These are phyloP conservation scores for Trichoderma pleuroti DNA, from an alignment of 2,329 filamentous ascomycete genomes.

Conservation along the genomic window DNA sequence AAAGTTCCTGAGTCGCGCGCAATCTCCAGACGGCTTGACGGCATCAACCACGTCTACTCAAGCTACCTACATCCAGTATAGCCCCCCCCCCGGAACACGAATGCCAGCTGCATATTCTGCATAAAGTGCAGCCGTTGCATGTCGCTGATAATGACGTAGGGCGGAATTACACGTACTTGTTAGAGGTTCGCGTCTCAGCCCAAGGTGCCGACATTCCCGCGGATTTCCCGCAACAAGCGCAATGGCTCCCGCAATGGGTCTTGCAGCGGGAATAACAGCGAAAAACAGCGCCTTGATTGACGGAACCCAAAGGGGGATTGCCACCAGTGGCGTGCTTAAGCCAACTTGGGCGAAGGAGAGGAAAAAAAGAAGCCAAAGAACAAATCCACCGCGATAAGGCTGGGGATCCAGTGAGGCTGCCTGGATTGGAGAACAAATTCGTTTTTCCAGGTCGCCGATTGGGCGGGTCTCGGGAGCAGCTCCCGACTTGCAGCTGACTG, in stretches of 20 bases:
- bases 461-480: background rate
- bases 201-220: background rate
- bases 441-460: background rate
- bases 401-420: background rate
- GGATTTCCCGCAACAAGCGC: background rate
- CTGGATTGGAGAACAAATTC: background rate
- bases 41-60: background rate
- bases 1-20: background rate
- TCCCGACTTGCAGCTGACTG: background rate
- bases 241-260: background rate
- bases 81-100: background rate
- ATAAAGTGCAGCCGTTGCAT: background rate
- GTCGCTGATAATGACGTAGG: background rate
- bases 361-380: background rate
- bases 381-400: background rate
- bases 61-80: background rate
- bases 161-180: background rate
- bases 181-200: background rate
- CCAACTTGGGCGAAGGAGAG: background rate
- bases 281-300: background rate
- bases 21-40: background rate
- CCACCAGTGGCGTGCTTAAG: background rate
- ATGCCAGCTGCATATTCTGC: background rate
- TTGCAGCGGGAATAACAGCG: background rate
- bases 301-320: background rate